Base-by-base conservation (phyloP, 2,329 filamentous ascomycete species). In the Penicillium hesseltinei region DNA sequence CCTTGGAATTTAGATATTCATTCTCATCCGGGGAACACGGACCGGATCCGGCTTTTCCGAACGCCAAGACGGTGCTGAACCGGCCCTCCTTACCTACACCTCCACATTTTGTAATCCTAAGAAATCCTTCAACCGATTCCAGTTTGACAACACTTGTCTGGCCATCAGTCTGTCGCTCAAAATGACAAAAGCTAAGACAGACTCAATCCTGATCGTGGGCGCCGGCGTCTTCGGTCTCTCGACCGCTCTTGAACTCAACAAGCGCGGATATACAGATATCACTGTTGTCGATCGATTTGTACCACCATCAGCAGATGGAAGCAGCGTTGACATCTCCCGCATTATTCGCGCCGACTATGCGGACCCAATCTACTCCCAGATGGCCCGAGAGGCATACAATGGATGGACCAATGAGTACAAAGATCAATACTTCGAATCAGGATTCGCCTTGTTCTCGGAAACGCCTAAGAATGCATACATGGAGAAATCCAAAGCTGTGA, bases 261-360 rank as follows among this genome's bases (percentile, higher is more conserved):
- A 81, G 59, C 84, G 87, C 35, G 76, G 74, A 33, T 69, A 81
- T 56, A 80, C 75, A 10, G 73, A 73, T 19, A 81, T 86, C 62
- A 84, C 81, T 3, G 73, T 86, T 31, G 69, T 86, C 55, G 83
- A 85, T 62, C 77, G 80, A n/a, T 76, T 78, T 51, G 69, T 77
- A 2, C 82, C 83, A 49, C 83, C 82, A 7, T 77, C 80, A 19
- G 77, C 79, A 7, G 82, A 84, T 68, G 80, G 78, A 47, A 79
- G 80, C 44, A 81, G 79, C 57, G 78, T 84, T 56, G 83, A 86
- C 65, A 78, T 78, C 36, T 83, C 80, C n/a, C 81, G 83, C 47
- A 84, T 85, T 59, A 79, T 86, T 55, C 78, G 83, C 39, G 79
- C 85, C 39, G 92, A 96, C 79, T 96, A 96, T 71, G 86, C 88